Conservation (phyloP, 2,329 filamentous ascomycete genomes). For the Cordyceps militaris region DNA sequence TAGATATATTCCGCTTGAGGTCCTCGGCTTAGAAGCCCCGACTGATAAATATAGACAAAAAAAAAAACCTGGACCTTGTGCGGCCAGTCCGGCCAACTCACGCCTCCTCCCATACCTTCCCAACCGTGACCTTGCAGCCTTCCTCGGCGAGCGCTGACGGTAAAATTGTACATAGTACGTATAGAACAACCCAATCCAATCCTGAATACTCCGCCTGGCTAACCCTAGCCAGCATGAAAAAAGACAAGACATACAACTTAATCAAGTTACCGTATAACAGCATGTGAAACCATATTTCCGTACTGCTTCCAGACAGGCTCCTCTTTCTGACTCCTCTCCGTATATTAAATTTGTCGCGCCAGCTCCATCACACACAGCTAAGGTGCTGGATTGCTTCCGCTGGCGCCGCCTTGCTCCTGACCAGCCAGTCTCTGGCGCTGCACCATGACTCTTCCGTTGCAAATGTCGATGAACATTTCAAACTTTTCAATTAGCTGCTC, state of each 20-base stretch:
- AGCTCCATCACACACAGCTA: not conserved
- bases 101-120: not conserved
- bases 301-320: slow-evolving; percentile 1
- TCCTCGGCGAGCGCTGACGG: not conserved
- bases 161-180: not conserved
- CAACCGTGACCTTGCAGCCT: not conserved
- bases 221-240: slow-evolving; percentile 1
- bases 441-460: slow-evolving; percentile 59
- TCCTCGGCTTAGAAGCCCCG: not conserved
- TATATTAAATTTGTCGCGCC: not conserved
- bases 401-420: slow-evolving; percentile 17
- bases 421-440: slow-evolving; percentile 46
- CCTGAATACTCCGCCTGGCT: slow-evolving; percentile 2
- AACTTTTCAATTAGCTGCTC: slow-evolving; percentile 56
- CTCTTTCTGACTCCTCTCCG: not conserved
- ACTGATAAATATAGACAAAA: not conserved
- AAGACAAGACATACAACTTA: not conserved
- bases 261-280: slow-evolving; percentile 1
- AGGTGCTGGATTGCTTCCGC: not conserved
- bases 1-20: not conserved
- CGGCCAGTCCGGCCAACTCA: not conserved
- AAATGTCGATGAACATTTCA: slow-evolving; percentile 65
- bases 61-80: not conserved
- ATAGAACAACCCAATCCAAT: not conserved
- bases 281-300: not conserved